Evolutionary conservation across 78 protist species (phyloP).

Genomic region (Protostelium mycophagum): DNA sequence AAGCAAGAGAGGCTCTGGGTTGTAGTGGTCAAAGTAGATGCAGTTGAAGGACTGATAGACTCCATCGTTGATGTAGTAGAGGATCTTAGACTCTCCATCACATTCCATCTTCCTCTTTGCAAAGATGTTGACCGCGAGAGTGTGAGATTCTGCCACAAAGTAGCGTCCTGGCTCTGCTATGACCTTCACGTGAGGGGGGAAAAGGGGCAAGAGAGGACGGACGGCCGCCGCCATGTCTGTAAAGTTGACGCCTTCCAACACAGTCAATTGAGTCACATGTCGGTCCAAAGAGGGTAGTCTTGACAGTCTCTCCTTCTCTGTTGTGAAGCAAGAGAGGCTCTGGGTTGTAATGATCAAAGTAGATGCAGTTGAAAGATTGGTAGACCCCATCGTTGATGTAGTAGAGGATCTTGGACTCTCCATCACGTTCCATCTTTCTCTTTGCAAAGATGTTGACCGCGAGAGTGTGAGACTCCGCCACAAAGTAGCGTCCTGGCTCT

Average conservation of each 20-base stretch:
- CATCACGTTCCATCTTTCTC: conserved; percentile 15
- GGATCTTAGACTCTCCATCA: conserved; percentile 48
- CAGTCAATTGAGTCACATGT: conserved; percentile 96
- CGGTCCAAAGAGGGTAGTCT: conserved; percentile 92
- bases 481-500: conserved; percentile 96
- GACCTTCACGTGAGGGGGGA: conserved; percentile 73
- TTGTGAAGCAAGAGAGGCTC: conserved; percentile 32
- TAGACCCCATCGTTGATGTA: conserved; percentile 93
- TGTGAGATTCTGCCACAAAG: conserved; percentile 66
- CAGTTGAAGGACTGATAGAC: conserved; percentile 93
- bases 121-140: conserved; percentile 77
- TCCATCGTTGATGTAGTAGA: conserved; percentile 90
- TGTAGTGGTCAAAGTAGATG: conserved; percentile 84
- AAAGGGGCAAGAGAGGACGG: conserved; percentile 66
- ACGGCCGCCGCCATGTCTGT: conserved; percentile 62
- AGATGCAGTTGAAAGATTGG: conserved; percentile 91
- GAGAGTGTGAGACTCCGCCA: conserved; percentile 66
- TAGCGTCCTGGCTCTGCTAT: conserved; percentile 98
- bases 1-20: conserved; percentile 34
- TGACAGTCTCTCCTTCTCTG: conserved; percentile 18
- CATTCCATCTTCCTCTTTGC: conserved; percentile 42
- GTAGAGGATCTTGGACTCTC: conserved; percentile 60
- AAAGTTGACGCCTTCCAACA: conserved; percentile 24
- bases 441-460: conserved; percentile 76
- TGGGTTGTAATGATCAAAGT: conserved; percentile 79